Percentiles rank a stretch among this genome's conserved stretches.
These are phyloP conservation scores for Periconia sp. DNA, from an alignment of 2,329 filamentous ascomycete genomes.

Conservation along the genomic window DNA sequence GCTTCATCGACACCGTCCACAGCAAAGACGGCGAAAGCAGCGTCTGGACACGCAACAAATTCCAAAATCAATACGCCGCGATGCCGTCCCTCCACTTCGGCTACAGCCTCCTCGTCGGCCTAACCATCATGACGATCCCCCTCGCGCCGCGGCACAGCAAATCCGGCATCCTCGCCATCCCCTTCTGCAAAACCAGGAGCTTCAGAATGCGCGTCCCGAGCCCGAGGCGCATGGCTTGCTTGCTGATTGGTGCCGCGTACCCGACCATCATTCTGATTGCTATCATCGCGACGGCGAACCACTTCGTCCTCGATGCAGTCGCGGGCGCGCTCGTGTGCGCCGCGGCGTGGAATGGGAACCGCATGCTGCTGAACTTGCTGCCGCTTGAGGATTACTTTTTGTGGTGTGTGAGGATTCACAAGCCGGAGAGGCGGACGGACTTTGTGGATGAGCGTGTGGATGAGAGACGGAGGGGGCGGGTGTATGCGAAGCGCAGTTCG, in stretches of 20 bases:
- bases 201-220: constrained; percentile 46
- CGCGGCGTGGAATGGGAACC: constrained; percentile 62
- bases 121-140: constrained; percentile 69
- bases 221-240: constrained; percentile 54
- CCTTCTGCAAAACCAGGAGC: constrained; percentile 24
- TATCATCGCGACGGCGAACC: constrained; percentile 72
- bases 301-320: constrained; percentile 71
- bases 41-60: constrained; percentile 72
- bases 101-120: constrained; percentile 71
- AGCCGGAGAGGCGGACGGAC: constrained; percentile 49
- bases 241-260: constrained; percentile 62
- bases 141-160: constrained; percentile 57
- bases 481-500: background rate
- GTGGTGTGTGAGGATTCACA: constrained; percentile 64
- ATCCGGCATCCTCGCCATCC: constrained; percentile 36
- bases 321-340: constrained; percentile 67
- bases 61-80: constrained; percentile 77
- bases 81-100: constrained; percentile 79
- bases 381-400: constrained; percentile 70
- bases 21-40: constrained; percentile 62
- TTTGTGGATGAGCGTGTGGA: constrained; percentile 23
- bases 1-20: constrained; percentile 63
- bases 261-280: constrained; percentile 66
- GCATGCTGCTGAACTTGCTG: constrained; percentile 62
- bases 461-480: constrained; percentile 1